Percentiles rank a stretch among this genome's conserved stretches.
These are phyloP conservation scores for Papiliotrema laurentii DNA, from an alignment of 1,284 basidiomycete genomes.

Conservation along the genomic window DNA sequence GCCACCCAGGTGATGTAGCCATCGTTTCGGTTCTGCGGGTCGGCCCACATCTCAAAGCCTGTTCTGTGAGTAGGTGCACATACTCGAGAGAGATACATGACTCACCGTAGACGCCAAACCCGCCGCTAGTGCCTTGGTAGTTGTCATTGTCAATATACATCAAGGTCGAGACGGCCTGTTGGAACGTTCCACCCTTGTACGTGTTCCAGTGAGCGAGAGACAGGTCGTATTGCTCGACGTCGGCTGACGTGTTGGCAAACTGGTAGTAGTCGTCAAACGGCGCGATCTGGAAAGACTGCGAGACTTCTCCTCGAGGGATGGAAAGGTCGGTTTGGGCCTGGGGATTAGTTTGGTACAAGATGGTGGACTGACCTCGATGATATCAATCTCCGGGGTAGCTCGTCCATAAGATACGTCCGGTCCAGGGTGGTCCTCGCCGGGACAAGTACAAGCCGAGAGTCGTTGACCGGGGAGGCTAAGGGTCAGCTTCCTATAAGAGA, in stretches of 20 bases:
- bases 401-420: slow-evolving; percentile 46
- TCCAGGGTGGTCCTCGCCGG: slow-evolving; percentile 50
- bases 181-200: slow-evolving; percentile 71
- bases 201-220: slow-evolving; percentile 61
- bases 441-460: slow-evolving; percentile 56
- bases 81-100: not conserved
- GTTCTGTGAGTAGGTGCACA: slow-evolving; percentile 53
- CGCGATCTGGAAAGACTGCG: slow-evolving; percentile 54
- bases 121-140: slow-evolving; percentile 27
- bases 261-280: slow-evolving; percentile 64
- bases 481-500: not conserved
- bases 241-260: slow-evolving; percentile 54
- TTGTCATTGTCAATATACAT: slow-evolving; percentile 54
- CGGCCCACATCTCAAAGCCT: slow-evolving; percentile 64
- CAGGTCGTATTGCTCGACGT: slow-evolving; percentile 30
- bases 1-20: slow-evolving; percentile 65
- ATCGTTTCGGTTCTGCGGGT: slow-evolving; percentile 55
- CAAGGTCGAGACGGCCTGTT: slow-evolving; percentile 73
- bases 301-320: slow-evolving; percentile 49
- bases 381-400: slow-evolving; percentile 55
- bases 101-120: slow-evolving; percentile 54
- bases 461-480: slow-evolving; percentile 54
- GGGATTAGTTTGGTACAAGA: not conserved
- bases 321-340: slow-evolving; percentile 29
- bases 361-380: slow-evolving; percentile 48